A percentile compares a stretch with the other conserved stretches of the same genome.
These are phyloP conservation scores for Hysterangium stoloniferum DNA, from an alignment of 768 basidiomycete species.

Conservation along the genomic window DNA sequence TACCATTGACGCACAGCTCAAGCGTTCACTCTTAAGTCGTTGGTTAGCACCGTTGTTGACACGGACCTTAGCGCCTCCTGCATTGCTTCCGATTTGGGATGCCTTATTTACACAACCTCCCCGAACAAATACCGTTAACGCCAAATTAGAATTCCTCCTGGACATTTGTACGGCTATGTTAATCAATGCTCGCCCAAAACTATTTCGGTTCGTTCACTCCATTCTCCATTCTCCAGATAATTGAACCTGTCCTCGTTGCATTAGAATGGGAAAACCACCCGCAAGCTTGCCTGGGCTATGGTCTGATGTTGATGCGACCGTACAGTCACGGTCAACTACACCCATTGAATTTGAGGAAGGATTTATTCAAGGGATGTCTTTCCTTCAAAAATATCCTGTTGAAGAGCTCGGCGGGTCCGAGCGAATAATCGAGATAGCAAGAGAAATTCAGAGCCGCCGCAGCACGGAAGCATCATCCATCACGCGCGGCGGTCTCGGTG, in stretches of 20 bases:
- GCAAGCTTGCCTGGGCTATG: constrained; percentile 43
- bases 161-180: constrained; percentile 68
- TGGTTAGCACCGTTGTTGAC: constrained; percentile 69
- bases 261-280: constrained; percentile 47
- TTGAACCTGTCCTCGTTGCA: neutral
- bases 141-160: constrained; percentile 61
- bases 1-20: neutral
- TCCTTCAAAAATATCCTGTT: constrained; percentile 61
- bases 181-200: constrained; percentile 42
- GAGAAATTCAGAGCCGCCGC: constrained; percentile 47
- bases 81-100: constrained; percentile 63
- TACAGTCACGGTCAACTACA: constrained; percentile 33
- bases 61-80: constrained; percentile 60
- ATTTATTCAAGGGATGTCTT: constrained; percentile 56
- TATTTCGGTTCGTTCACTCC: constrained; percentile 41
- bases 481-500: constrained; percentile 37
- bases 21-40: constrained; percentile 35
- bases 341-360: constrained; percentile 44
- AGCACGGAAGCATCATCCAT: constrained; percentile 27
- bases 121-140: constrained; percentile 43
- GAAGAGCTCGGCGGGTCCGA: constrained; percentile 64
- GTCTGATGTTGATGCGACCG: constrained; percentile 35
- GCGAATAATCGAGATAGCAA: constrained; percentile 57
- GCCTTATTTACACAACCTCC: constrained; percentile 53
- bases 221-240: neutral